A percentile compares a stretch with the other conserved stretches of the same genome.
Evolutionary conservation across 169 alveolate species (phyloP).

Genomic region (Babesia ovis): DNA sequence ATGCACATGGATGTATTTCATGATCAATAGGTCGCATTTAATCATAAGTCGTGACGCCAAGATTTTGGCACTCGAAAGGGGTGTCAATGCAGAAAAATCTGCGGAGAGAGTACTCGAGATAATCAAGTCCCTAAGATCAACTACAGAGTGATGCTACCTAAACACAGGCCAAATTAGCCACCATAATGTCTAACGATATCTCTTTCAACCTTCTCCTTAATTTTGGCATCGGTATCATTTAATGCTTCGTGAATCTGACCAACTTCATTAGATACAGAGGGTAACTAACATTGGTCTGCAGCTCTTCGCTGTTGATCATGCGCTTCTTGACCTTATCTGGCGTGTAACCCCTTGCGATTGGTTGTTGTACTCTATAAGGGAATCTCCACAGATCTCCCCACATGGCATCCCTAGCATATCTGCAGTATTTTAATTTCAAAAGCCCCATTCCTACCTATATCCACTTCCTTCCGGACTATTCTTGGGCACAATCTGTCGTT

Average conservation of each 20-base stretch:
- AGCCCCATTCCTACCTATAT: slow-evolving; percentile 44
- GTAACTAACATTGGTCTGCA: slow-evolving; percentile 53
- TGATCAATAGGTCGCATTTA: slow-evolving; percentile 69
- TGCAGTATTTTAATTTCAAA: slow-evolving; percentile 11
- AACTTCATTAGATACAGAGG: slow-evolving; percentile 7
- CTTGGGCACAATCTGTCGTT: slow-evolving; percentile 67
- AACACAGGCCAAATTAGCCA: background rate
- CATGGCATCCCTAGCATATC: slow-evolving; percentile 75
- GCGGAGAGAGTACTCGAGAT: slow-evolving; percentile 21
- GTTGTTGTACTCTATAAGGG: slow-evolving; percentile 79
- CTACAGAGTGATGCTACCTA: background rate
- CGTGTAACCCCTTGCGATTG: slow-evolving; percentile 83
- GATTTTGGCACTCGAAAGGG: slow-evolving; percentile 67
- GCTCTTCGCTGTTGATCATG: slow-evolving; percentile 67
- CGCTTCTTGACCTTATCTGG: slow-evolving; percentile 71
- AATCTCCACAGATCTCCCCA: slow-evolving; percentile 92
- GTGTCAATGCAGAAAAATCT: slow-evolving; percentile 65
- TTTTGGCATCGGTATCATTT: background rate
- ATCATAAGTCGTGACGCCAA: slow-evolving; percentile 62
- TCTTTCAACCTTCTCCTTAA: slow-evolving; percentile 42
- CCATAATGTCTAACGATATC: slow-evolving; percentile 54
- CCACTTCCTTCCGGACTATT: slow-evolving; percentile 76
- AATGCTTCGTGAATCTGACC: slow-evolving; percentile 21
- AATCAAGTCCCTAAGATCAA: background rate
- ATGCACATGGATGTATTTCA: slow-evolving; percentile 48